Percentiles rank a stretch among this genome's conserved stretches.
phyloP scores from a whole-genome alignment of 2,329 filamentous ascomycete genomes.

The Ophiostoma sp. region DNA sequence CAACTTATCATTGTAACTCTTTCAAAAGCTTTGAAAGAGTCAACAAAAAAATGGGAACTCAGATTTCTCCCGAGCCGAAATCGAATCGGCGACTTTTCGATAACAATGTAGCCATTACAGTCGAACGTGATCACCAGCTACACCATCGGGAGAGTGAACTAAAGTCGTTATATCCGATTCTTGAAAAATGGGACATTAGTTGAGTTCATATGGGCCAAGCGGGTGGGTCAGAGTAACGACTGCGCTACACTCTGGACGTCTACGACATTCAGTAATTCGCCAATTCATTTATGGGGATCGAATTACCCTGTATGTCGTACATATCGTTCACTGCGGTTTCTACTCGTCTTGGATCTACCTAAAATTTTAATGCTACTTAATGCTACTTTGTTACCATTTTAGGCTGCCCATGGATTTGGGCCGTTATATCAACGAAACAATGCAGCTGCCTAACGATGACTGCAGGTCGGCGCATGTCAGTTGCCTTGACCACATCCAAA shows the following conservation, averaged over 20 bases:
- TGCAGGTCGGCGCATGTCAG: not conserved
- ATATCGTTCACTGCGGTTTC: too few relatives aligned
- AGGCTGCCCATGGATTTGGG: not conserved
- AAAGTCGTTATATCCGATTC: not conserved
- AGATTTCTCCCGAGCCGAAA: conserved; percentile 9
- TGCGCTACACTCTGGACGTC: too few relatives aligned
- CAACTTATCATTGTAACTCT: too few relatives aligned
- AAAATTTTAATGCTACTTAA: too few relatives aligned
- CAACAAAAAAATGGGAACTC: not conserved
- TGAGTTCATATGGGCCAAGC: too few relatives aligned
- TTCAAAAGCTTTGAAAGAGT: not conserved
- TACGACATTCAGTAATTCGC: too few relatives aligned
- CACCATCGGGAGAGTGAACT: not conserved
- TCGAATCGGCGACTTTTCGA: conserved; percentile 13
- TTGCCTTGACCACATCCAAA: not conserved
- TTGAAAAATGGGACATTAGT: not conserved
- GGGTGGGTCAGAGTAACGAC: too few relatives aligned
- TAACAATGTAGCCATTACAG: conserved; percentile 5
- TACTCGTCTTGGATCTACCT: too few relatives aligned
- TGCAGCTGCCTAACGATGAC: not conserved
- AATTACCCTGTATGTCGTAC: too few relatives aligned
- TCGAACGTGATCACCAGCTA: conserved; percentile 7
- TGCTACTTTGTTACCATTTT: not conserved
- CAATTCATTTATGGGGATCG: too few relatives aligned
- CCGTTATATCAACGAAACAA: not conserved